Evolutionary conservation across 306 rosid genomes (phyloP), one percentile per base, ranked within the genome.

Genomic region (Quercus engelmannii): DNA sequence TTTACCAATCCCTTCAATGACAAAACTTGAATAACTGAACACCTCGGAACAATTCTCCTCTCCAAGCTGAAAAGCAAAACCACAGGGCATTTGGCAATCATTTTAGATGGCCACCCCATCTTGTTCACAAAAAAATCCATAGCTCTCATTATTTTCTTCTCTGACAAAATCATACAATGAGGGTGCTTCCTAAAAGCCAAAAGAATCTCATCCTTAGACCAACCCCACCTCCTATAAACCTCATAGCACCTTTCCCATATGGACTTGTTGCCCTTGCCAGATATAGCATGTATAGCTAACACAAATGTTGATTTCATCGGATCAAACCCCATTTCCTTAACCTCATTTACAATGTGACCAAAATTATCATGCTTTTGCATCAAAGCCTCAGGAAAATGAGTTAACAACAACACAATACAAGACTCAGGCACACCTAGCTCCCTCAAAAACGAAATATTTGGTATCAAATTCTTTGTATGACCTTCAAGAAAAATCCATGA

Each of bases 151-250:
- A 81, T 56, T 38, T 64, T 80, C 73, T 86, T 78, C 51, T 67
- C 79, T 5, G 71, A 35, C 5, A n/a, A 55, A 13, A 6, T 6
- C 83, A 86, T 71, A 74, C 72, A 64, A 35, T 15, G 25, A 1
- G 87, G 89, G 57, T 0, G 55, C 84, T 20, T 83, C 58, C 55
- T 80, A 52, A 83, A 86, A 23, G 88, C 77, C 9, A 71, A 26
- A 59, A 79, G 58, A 76, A 54, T 5, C 2, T 55, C 76, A 49
- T 78, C 77, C 26, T 49, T 12, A 21, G 85, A 75, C 82, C 83
- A 78, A 72, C 85, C 83, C 79, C 83, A 86, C 21, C 69, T 78
- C 73, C 19, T 55, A 49, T 78, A 75, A 38, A 49, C 59, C 65
- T 75, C 56, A 73, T n/a, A 11, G 0, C 21, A 8, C n/a, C 19